These are phyloP conservation scores for Cynanchum wilfordii DNA, from an alignment of 257 asterid species.

Conservation along the genomic window DNA sequence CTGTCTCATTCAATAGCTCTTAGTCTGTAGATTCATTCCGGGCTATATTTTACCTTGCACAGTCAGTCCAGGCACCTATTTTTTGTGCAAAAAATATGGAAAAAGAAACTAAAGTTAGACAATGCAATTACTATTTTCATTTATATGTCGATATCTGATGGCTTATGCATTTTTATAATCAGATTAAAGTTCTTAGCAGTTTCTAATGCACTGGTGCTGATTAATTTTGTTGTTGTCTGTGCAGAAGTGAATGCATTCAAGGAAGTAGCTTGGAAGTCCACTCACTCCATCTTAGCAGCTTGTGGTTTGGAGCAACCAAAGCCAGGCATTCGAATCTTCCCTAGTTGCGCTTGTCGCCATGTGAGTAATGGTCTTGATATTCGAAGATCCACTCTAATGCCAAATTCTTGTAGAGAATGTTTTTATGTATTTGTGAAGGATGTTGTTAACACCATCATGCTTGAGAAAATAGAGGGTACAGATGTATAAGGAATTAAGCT, in stretches of 20 bases:
- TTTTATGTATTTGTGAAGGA: constrained; percentile 56
- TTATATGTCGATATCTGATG: background rate
- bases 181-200: background rate
- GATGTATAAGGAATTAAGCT: background rate
- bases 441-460: constrained; percentile 38
- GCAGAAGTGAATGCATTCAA: constrained; percentile 51
- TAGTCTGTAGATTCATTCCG: background rate
- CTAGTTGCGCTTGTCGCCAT: constrained; percentile 44
- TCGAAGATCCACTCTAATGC: constrained; percentile 51
- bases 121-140: background rate
- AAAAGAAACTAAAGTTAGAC: background rate
- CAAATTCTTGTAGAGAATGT: constrained; percentile 61
- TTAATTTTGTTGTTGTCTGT: constrained; percentile 8
- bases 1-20: background rate
- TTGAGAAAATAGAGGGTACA: constrained; percentile 23
- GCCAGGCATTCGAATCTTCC: constrained; percentile 28
- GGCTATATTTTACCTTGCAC: background rate
- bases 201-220: background rate
- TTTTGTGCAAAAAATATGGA: background rate
- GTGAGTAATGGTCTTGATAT: constrained; percentile 21
- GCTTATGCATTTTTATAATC: background rate
- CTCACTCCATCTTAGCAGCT: constrained; percentile 60
- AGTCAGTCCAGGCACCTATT: background rate
- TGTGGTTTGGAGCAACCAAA: constrained; percentile 55
- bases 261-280: constrained; percentile 63